These are phyloP conservation scores for Phytophthora capsici DNA, from an alignment of 352 stramenopile genomes.

Conservation along the genomic window DNA sequence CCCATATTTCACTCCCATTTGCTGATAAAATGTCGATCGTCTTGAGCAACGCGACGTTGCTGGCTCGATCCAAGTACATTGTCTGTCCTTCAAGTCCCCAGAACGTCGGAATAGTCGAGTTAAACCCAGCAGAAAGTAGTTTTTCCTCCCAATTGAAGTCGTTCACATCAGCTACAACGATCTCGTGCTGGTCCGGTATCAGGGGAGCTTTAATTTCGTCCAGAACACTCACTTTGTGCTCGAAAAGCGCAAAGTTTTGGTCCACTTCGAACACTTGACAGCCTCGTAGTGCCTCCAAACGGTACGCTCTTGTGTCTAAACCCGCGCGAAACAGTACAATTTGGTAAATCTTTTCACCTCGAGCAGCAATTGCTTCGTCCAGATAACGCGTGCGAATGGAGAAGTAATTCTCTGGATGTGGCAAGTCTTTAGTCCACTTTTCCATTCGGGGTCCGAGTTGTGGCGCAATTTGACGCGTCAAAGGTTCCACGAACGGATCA, in stretches of 20 bases:
- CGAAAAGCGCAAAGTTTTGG: conserved; percentile 40
- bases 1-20: conserved; percentile 48
- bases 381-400: conserved; percentile 8
- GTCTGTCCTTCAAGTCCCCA: conserved; percentile 55
- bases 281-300: conserved; percentile 34
- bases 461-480: conserved; percentile 11
- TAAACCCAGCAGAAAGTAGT: conserved; percentile 40
- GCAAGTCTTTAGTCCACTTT: conserved; percentile 4
- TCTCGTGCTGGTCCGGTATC: conserved; percentile 39
- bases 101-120: conserved; percentile 46
- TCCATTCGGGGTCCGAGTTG: conserved; percentile 8
- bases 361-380: conserved; percentile 3
- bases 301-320: conserved; percentile 54
- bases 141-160: conserved; percentile 49
- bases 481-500: conserved; percentile 3
- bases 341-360: conserved; percentile 29
- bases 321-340: conserved; percentile 55
- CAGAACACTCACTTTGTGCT: conserved; percentile 49
- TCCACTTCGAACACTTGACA: conserved; percentile 56
- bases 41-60: conserved; percentile 48
- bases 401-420: conserved; percentile 10
- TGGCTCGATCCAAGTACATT: conserved; percentile 43
- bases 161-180: conserved; percentile 48
- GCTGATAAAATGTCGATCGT: conserved; percentile 51
- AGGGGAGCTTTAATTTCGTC: conserved; percentile 24